These are phyloP conservation scores for Saksenaea oblongispora DNA, from an alignment of 371 early-diverging fungal species.

Conservation along the genomic window DNA sequence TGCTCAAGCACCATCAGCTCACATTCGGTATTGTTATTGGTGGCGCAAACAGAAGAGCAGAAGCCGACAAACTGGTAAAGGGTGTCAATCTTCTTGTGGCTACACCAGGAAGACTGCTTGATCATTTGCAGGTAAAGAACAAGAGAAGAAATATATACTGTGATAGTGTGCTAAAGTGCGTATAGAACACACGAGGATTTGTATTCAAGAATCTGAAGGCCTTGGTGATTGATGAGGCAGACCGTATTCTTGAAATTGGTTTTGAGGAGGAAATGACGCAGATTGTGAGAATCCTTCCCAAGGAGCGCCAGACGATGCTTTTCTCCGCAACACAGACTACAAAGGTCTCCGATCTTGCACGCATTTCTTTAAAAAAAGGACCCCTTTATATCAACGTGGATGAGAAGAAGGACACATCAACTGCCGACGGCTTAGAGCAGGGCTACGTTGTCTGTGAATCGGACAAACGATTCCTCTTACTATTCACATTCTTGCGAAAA, in stretches of 20 bases:
- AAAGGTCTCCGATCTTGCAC: conserved; percentile 95
- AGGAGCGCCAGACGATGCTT: conserved; percentile 91
- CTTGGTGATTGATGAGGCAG: conserved; percentile 98
- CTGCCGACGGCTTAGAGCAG: conserved; percentile 88
- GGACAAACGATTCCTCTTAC: conserved; percentile 71
- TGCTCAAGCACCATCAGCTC: conserved; percentile 88
- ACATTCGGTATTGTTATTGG: conserved; percentile 97
- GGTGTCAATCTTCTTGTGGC: conserved; percentile 96
- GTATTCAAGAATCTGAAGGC: conserved; percentile 88
- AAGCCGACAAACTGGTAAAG: conserved; percentile 90
- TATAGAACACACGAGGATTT: conserved; percentile 88
- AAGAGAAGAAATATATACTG: not conserved
- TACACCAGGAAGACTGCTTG: conserved; percentile 98
- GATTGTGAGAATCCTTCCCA: conserved; percentile 88
- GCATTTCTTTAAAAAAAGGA: conserved; percentile 88
- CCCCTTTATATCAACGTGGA: conserved; percentile 97
- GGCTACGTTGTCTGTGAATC: conserved; percentile 88
- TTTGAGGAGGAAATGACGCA: conserved; percentile 99
- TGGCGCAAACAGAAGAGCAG: conserved; percentile 94
- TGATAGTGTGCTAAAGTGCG: not conserved
- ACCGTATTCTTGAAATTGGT: conserved; percentile 97
- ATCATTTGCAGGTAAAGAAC: conserved; percentile 73
- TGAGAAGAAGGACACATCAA: conserved; percentile 86
- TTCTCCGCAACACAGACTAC: conserved; percentile 99
- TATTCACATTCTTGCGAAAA: conserved; percentile 48